Conservation (phyloP, 2,329 filamentous ascomycete genomes). For the Scedosporium aurantiacum region DNA sequence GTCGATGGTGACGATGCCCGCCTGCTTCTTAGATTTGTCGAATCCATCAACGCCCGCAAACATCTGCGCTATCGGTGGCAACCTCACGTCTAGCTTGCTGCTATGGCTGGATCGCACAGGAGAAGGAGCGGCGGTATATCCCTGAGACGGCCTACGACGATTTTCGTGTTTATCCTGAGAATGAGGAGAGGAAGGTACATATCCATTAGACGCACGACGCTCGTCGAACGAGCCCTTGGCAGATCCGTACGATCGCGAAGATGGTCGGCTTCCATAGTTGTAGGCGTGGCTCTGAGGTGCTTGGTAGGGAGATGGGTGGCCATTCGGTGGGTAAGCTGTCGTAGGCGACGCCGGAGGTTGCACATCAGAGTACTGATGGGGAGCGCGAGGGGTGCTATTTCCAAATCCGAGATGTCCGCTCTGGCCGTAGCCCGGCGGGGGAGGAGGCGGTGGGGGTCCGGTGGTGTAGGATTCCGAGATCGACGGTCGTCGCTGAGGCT, state of each 20-base stretch:
- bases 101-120: not conserved
- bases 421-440: slow-evolving; percentile 23
- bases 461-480: slow-evolving; percentile 30
- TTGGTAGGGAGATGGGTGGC: slow-evolving; percentile 27
- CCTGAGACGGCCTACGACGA: not conserved
- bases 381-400: slow-evolving; percentile 20
- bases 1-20: not conserved
- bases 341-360: slow-evolving; percentile 23
- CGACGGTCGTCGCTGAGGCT: slow-evolving; percentile 34
- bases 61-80: not conserved
- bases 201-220: slow-evolving; percentile 25
- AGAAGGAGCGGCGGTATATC: not conserved
- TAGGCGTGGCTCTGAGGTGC: slow-evolving; percentile 28
- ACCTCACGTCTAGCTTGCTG: not conserved
- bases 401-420: slow-evolving; percentile 23
- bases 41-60: not conserved
- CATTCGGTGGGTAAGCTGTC: slow-evolving; percentile 21
- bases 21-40: not conserved
- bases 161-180: not conserved
- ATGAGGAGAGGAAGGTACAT: slow-evolving; percentile 25
- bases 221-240: slow-evolving; percentile 17
- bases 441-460: slow-evolving; percentile 21
- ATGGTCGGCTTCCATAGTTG: slow-evolving; percentile 13
- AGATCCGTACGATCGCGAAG: not conserved
- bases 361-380: slow-evolving; percentile 20